Evolutionary conservation across 2,329 filamentous ascomycete genomes (phyloP).

Genomic region (Calonectria hawksworthii): DNA sequence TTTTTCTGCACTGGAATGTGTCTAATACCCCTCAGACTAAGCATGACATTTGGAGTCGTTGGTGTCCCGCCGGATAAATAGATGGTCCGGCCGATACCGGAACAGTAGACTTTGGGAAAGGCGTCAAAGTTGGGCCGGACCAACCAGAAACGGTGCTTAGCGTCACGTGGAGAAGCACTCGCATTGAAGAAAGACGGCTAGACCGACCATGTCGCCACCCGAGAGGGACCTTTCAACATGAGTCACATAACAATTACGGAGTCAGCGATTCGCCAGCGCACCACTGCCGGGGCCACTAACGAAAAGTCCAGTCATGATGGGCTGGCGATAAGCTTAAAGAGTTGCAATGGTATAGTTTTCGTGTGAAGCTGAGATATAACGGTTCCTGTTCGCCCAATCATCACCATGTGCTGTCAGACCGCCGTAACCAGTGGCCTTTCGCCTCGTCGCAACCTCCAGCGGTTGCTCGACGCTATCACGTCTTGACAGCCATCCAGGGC

Average conservation of each 20-base stretch:
- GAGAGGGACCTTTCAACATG: neutral
- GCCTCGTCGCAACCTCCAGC: conserved; percentile 17
- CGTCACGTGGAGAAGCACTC: neutral
- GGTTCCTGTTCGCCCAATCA: neutral
- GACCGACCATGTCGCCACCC: neutral
- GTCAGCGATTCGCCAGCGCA: neutral
- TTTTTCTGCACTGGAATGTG: conserved; percentile 10
- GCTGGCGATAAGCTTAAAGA: neutral
- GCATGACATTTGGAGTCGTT: conserved; percentile 8
- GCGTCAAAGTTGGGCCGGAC: neutral
- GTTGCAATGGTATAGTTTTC: neutral
- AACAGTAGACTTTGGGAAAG: conserved; percentile 5
- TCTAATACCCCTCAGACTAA: conserved; percentile 12
- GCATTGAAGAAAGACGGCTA: neutral
- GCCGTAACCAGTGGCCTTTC: neutral
- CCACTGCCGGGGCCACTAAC: neutral
- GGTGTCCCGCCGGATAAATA: conserved; percentile 7
- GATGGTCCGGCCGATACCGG: conserved; percentile 11
- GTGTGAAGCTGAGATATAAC: neutral
- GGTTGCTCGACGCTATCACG: conserved; percentile 9
- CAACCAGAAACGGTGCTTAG: neutral
- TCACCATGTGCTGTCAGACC: neutral
- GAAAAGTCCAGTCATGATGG: neutral
- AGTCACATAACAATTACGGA: conserved; percentile 6
- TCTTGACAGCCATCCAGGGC: conserved; percentile 18